A percentile compares a stretch with the other conserved stretches of the same genome.
These are phyloP conservation scores for Apiospora malaysiana DNA, from an alignment of 2,329 filamentous ascomycete species.

Conservation along the genomic window DNA sequence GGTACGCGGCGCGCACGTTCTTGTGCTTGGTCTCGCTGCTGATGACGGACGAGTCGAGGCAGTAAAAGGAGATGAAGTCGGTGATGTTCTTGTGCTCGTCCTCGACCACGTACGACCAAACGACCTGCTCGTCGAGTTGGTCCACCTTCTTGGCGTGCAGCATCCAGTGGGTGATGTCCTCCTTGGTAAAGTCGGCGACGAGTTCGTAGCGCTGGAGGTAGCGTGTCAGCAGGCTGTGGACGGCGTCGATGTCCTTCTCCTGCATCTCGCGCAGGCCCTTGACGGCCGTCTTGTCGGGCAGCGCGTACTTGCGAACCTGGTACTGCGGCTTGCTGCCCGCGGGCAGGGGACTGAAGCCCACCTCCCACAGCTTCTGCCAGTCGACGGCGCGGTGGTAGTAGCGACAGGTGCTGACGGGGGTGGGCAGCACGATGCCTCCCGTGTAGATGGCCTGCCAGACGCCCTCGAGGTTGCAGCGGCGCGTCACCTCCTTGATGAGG, in stretches of 20 bases:
- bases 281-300: slow-evolving; percentile 76
- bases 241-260: slow-evolving; percentile 75
- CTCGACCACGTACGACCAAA: slow-evolving; percentile 94
- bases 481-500: slow-evolving; percentile 96
- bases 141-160: slow-evolving; percentile 67
- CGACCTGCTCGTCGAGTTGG: slow-evolving; percentile 74
- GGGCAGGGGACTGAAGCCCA: slow-evolving; percentile 91
- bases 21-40: slow-evolving; percentile 74
- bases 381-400: slow-evolving; percentile 95
- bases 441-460: slow-evolving; percentile 95
- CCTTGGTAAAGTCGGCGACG: slow-evolving; percentile 78
- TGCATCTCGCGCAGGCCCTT: slow-evolving; percentile 83
- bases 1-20: slow-evolving; percentile 86
- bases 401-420: slow-evolving; percentile 87
- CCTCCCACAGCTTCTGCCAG: slow-evolving; percentile 95
- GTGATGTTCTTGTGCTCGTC: slow-evolving; percentile 79
- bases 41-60: slow-evolving; percentile 91
- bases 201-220: slow-evolving; percentile 85
- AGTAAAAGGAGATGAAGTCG: slow-evolving; percentile 97
- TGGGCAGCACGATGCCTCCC: slow-evolving; percentile 87
- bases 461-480: slow-evolving; percentile 83
- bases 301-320: slow-evolving; percentile 84
- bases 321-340: slow-evolving; percentile 81
- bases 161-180: slow-evolving; percentile 89
- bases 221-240: slow-evolving; percentile 74